These are phyloP conservation scores for Tetrapisispora namnaoensis DNA, from an alignment of 805 yeast genomes.

Conservation along the genomic window DNA sequence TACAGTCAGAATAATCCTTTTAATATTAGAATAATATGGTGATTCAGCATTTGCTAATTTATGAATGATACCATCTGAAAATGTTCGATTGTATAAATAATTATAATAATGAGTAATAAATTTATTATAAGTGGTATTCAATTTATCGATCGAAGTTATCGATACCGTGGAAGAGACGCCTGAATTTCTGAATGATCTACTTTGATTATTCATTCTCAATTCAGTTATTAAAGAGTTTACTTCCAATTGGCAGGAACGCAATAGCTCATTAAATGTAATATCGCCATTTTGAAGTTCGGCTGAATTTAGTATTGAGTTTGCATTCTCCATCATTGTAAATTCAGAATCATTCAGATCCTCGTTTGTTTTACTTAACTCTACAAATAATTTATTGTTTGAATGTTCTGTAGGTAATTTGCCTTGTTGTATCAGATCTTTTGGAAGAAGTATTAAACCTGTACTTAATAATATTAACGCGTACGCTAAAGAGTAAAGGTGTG, in stretches of 20 bases:
- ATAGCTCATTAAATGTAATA: constrained; percentile 15
- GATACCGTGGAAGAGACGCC: constrained; percentile 1
- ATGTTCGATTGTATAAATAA: constrained; percentile 19
- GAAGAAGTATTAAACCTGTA: constrained; percentile 23
- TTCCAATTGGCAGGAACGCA: constrained; percentile 23
- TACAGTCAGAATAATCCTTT: constrained; percentile 4
- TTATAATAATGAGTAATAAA: constrained; percentile 25
- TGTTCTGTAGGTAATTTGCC: constrained; percentile 10
- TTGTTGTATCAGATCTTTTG: constrained; percentile 14
- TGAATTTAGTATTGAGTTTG: constrained; percentile 16
- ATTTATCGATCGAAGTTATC: constrained; percentile 13
- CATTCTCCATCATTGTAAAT: constrained; percentile 20
- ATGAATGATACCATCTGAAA: constrained; percentile 22
- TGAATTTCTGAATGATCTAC: neutral
- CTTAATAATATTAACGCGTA: constrained; percentile 22
- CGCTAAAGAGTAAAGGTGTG: constrained; percentile 26
- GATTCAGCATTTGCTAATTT: constrained; percentile 19
- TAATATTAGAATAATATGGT: constrained; percentile 5
- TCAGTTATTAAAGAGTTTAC: constrained; percentile 15
- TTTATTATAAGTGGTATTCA: constrained; percentile 22
- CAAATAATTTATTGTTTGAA: constrained; percentile 17
- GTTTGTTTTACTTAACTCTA: constrained; percentile 24
- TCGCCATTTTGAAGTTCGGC: constrained; percentile 15
- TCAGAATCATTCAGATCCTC: constrained; percentile 26
- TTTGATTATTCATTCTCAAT: constrained; percentile 5